Conservation (phyloP, 106 monocot species). For the Dendrobium huoshanense region DNA sequence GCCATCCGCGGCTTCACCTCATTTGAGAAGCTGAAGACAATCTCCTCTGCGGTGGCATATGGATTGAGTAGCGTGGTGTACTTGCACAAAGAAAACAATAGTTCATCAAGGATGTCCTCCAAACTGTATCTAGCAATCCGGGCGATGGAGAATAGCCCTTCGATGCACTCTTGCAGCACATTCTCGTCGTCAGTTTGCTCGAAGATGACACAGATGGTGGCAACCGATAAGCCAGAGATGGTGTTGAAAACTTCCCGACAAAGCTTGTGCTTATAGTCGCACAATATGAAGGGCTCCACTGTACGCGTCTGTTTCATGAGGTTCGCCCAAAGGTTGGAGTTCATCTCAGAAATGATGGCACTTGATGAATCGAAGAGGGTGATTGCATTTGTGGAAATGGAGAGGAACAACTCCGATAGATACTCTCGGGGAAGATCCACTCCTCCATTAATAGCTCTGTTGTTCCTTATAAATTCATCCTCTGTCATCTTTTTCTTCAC, state of each 20-base stretch:
- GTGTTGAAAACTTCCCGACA: conserved; percentile 58
- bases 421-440: conserved; percentile 79
- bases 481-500: conserved; percentile 99
- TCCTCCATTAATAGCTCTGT: conserved; percentile 66
- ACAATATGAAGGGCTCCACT: conserved; percentile 48
- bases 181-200: conserved; percentile 84
- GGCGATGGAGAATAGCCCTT: conserved; percentile 60
- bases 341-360: conserved; percentile 2
- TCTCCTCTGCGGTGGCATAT: conserved; percentile 76
- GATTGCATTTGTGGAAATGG: conserved; percentile 70
- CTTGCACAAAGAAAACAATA: conserved; percentile 86
- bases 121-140: conserved; percentile 60
- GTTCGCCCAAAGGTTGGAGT: conserved; percentile 31
- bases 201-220: conserved; percentile 68
- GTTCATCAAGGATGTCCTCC: conserved; percentile 83
- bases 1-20: conserved; percentile 85
- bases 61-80: conserved; percentile 77
- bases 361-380: conserved; percentile 17
- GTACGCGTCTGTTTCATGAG: conserved; percentile 41
- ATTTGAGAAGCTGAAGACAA: conserved; percentile 64
- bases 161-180: conserved; percentile 54
- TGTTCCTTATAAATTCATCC: conserved; percentile 95
- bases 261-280: conserved; percentile 63
- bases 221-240: conserved; percentile 71
- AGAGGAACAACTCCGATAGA: conserved; percentile 74